Evolutionary conservation across 2,329 filamentous ascomycete genomes (phyloP).

Genomic region (Stachybotrys elegans): DNA sequence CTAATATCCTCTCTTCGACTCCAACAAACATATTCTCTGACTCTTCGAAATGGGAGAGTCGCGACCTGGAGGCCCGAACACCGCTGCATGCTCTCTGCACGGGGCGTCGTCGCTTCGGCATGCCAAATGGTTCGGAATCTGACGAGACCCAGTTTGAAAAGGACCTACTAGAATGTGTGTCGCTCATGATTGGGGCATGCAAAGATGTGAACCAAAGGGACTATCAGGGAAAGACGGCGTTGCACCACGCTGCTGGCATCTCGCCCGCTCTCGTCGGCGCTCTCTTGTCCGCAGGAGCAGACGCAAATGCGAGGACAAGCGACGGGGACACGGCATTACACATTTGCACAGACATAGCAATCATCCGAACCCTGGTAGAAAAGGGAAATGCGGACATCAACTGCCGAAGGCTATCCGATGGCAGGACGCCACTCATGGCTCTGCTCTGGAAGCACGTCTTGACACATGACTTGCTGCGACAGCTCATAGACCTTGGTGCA

Average conservation of each 20-base stretch:
- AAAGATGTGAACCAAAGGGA: no score
- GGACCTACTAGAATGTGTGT: no score
- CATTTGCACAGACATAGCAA: slow-evolving; percentile 12
- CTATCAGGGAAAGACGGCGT: background rate
- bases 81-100: background rate
- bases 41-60: no score
- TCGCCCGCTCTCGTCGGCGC: slow-evolving; percentile 9
- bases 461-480: no score
- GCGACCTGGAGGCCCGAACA: no score
- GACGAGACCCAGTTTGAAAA: no score
- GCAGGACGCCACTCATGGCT: slow-evolving; percentile 17
- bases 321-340: slow-evolving; percentile 4
- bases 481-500: slow-evolving; percentile 6
- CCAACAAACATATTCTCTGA: no score
- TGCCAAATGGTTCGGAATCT: no score
- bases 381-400: slow-evolving; percentile 18
- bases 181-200: no score
- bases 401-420: slow-evolving; percentile 6
- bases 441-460: background rate
- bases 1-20: slow-evolving; percentile 14
- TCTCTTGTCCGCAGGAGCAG: slow-evolving; percentile 15
- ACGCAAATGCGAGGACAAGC: slow-evolving; percentile 9
- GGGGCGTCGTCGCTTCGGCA: no score
- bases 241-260: background rate
- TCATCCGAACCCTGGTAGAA: slow-evolving; percentile 15